Evolutionary conservation across 345 rosid genomes (phyloP).

Genomic region (Lagerstroemia speciosa): DNA sequence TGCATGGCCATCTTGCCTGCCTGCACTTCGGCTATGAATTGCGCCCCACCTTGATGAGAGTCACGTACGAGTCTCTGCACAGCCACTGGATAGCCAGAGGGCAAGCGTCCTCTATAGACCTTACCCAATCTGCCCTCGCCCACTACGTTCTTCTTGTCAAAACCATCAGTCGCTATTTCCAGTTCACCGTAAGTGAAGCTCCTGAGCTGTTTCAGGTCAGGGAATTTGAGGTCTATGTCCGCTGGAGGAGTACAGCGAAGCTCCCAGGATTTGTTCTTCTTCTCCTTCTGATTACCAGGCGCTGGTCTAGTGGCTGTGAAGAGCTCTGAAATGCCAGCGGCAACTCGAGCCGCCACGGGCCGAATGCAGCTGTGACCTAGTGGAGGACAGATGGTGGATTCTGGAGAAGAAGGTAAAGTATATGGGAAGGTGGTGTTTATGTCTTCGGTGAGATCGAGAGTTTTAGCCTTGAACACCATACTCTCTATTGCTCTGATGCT

Average conservation of each 20-base stretch:
- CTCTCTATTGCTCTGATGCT: too few species aligned
- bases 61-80: not conserved
- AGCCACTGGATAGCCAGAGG: constrained; percentile 4
- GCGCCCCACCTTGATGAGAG: not conserved
- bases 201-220: not conserved
- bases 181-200: constrained; percentile 2
- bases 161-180: not conserved
- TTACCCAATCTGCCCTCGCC: not conserved
- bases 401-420: not conserved
- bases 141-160: not conserved
- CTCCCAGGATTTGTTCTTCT: too few species aligned
- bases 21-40: not conserved
- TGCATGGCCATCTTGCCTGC: constrained; percentile 4
- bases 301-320: too few species aligned
- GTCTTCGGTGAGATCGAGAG: not conserved
- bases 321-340: too few species aligned
- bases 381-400: not conserved
- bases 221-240: not conserved
- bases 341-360: not conserved
- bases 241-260: too few species aligned
- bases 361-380: not conserved
- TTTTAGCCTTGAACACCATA: constrained; percentile 3
- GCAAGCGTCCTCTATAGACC: constrained; percentile 6
- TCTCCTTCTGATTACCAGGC: too few species aligned
- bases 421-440: not conserved